Conservation (phyloP, 805 yeast species). For the Saccharomyces mikatae region DNA sequence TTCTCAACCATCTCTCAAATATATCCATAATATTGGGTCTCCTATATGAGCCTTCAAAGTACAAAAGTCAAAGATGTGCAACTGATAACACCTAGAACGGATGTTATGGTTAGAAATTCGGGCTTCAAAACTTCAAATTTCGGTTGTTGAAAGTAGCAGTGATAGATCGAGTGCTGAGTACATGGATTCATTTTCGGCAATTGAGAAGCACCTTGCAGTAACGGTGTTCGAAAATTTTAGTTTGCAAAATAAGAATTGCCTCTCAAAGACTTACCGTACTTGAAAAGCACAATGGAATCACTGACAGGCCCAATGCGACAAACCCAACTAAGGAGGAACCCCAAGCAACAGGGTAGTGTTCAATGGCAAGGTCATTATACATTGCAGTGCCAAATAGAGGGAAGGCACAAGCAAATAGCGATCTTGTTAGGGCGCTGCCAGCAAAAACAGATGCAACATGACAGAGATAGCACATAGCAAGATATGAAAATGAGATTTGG, state of each 20-base stretch:
- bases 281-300: slow-evolving; percentile 38
- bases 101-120: no score
- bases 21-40: no score
- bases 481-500: slow-evolving; percentile 40
- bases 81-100: no score
- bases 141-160: no score
- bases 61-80: no score
- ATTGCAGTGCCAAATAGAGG: slow-evolving; percentile 52
- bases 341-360: slow-evolving; percentile 47
- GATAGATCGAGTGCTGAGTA: no score
- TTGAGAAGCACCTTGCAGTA: no score
- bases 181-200: no score
- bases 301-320: slow-evolving; percentile 32
- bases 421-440: slow-evolving; percentile 40
- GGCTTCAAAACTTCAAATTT: no score
- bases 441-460: slow-evolving; percentile 47
- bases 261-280: slow-evolving; percentile 34
- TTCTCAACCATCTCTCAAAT: no score
- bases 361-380: slow-evolving; percentile 40
- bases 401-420: slow-evolving; percentile 43
- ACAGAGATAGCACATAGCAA: slow-evolving; percentile 37
- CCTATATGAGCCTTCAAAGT: no score
- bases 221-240: no score
- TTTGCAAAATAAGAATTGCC: slow-evolving; percentile 26
- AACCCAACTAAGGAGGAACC: slow-evolving; percentile 40